Percentiles rank a stretch among this genome's conserved stretches.
These are phyloP conservation scores for Phytophthora tubulina DNA, from an alignment of 352 stramenopile species.

Conservation along the genomic window DNA sequence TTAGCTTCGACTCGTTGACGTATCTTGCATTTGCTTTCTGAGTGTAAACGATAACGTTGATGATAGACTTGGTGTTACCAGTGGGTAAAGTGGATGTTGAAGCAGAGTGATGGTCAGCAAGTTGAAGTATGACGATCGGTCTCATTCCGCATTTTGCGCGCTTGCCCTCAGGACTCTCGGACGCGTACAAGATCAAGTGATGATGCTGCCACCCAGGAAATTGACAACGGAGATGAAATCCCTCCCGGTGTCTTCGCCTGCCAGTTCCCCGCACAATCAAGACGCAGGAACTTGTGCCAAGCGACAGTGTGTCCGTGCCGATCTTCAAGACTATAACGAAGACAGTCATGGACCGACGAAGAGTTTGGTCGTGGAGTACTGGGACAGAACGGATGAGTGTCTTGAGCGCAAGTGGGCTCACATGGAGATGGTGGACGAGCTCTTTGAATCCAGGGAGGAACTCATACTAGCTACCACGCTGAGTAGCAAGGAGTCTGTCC, in stretches of 20 bases:
- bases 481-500: constrained; percentile 58
- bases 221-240: not conserved
- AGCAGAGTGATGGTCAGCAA: constrained; percentile 31
- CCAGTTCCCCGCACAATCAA: constrained; percentile 2
- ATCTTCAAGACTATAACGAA: not conserved
- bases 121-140: constrained; percentile 32
- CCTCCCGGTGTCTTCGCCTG: not conserved
- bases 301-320: constrained; percentile 5
- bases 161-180: not conserved
- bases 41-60: constrained; percentile 25
- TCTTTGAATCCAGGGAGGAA: constrained; percentile 68
- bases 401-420: constrained; percentile 88
- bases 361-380: constrained; percentile 82
- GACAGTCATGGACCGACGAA: constrained; percentile 4
- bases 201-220: constrained; percentile 5
- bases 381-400: constrained; percentile 82
- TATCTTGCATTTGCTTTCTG: constrained; percentile 1
- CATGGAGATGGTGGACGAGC: constrained; percentile 72
- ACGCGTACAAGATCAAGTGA: not conserved
- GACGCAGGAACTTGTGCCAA: constrained; percentile 6
- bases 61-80: constrained; percentile 14
- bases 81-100: constrained; percentile 10
- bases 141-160: constrained; percentile 37
- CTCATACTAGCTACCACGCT: constrained; percentile 80
- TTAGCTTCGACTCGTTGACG: constrained; percentile 12